These are phyloP conservation scores for Aspergillus haitiensis DNA, from an alignment of 495 filamentous ascomycete genomes.

Conservation along the genomic window DNA sequence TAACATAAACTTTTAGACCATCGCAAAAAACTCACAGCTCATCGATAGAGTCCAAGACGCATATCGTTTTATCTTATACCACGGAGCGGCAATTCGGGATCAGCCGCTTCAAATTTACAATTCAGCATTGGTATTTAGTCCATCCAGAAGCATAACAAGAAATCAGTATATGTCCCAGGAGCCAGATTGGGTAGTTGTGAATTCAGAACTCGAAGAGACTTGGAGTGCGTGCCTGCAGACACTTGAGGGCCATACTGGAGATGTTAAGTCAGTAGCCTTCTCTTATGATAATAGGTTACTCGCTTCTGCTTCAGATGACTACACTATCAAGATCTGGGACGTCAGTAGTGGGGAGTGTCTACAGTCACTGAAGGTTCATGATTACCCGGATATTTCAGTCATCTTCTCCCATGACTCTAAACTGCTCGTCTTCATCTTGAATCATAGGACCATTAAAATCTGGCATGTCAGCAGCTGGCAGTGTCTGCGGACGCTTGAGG, in stretches of 20 bases:
- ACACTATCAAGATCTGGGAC: slow-evolving; percentile 32
- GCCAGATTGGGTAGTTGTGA: slow-evolving; percentile 21
- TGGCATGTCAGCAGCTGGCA: slow-evolving; percentile 28
- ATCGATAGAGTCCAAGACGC: slow-evolving; percentile 20
- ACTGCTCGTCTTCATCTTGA: slow-evolving; percentile 26
- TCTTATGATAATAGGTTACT: slow-evolving; percentile 20
- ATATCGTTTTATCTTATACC: slow-evolving; percentile 31
- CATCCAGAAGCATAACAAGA: slow-evolving; percentile 21
- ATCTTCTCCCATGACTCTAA: slow-evolving; percentile 26
- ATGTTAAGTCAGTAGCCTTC: slow-evolving; percentile 12
- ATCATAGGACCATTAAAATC: slow-evolving; percentile 23
- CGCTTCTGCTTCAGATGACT: slow-evolving; percentile 24
- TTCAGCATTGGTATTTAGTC: slow-evolving; percentile 38
- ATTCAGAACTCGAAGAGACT: slow-evolving; percentile 17
- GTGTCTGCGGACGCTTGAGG: slow-evolving; percentile 31
- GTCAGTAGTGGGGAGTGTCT: slow-evolving; percentile 22
- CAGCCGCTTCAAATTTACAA: slow-evolving; percentile 35
- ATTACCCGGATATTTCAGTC: slow-evolving; percentile 7
- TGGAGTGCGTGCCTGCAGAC: slow-evolving; percentile 30
- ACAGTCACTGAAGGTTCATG: slow-evolving; percentile 32
- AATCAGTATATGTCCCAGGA: slow-evolving; percentile 20
- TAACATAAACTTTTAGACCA: neutral
- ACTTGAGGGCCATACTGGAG: slow-evolving; percentile 26
- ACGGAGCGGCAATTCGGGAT: slow-evolving; percentile 27
- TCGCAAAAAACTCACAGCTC: neutral